Conservation (phyloP, 345 rosid genomes). For the Kandelia obovata region DNA sequence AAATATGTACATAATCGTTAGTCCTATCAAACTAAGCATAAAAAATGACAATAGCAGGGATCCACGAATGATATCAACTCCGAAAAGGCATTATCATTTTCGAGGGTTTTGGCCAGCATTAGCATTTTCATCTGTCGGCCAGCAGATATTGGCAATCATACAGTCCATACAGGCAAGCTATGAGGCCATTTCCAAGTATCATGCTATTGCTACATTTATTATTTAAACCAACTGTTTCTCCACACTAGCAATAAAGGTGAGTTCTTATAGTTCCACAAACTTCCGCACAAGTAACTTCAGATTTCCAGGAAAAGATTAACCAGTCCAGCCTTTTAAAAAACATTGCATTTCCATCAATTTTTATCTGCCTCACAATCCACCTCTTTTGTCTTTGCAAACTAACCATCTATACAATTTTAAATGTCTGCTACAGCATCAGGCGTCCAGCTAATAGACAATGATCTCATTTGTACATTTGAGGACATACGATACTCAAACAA, state of each 20-base stretch:
- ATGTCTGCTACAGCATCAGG: not conserved
- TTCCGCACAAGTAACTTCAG: not conserved
- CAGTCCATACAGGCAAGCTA: too few relatives aligned
- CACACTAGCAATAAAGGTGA: not conserved
- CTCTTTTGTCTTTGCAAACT: not conserved
- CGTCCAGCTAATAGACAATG: not conserved
- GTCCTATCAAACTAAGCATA: conserved; percentile 4
- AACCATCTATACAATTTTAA: not conserved
- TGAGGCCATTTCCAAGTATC: too few relatives aligned
- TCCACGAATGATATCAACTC: not conserved
- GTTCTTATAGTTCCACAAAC: not conserved
- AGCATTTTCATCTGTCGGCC: too few relatives aligned
- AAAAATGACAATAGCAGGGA: too few relatives aligned
- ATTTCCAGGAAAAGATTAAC: not conserved
- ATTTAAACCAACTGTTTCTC: not conserved
- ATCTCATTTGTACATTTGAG: not conserved
- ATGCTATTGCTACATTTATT: too few relatives aligned
- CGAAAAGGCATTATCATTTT: not conserved
- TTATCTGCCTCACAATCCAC: not conserved
- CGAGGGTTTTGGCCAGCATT: too few relatives aligned
- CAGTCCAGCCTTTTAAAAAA: too few relatives aligned
- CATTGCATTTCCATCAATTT: not conserved
- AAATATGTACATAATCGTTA: conserved; percentile 18
- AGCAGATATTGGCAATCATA: too few relatives aligned
- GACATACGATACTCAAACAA: not conserved